Conservation (phyloP, 2,329 filamentous ascomycete genomes). For the Stagonosporopsis chrysanthemi region DNA sequence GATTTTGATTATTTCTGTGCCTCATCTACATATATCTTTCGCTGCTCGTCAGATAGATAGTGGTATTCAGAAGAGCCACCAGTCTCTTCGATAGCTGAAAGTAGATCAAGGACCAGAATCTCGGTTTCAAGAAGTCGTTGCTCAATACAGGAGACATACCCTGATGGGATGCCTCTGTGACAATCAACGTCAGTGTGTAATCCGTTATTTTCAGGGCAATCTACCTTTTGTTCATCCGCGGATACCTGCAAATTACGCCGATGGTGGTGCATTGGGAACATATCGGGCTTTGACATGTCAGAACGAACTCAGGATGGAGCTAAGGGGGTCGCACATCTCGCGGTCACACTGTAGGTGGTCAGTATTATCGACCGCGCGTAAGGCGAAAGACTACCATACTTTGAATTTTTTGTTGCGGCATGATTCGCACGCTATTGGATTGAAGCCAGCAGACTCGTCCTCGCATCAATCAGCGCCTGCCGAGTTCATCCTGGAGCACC, state of each 20-base stretch:
- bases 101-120: slow-evolving; percentile 28
- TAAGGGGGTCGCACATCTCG: slow-evolving; percentile 15
- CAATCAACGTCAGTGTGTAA: background rate
- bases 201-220: background rate
- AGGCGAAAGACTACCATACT: slow-evolving; percentile 17
- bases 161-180: slow-evolving; percentile 32
- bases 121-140: slow-evolving; percentile 34
- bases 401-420: slow-evolving; percentile 39
- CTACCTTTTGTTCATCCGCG: slow-evolving; percentile 32
- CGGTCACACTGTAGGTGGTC: slow-evolving; percentile 26
- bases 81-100: slow-evolving; percentile 24
- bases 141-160: slow-evolving; percentile 33
- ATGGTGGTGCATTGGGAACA: slow-evolving; percentile 29
- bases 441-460: slow-evolving; percentile 18
- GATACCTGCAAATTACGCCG: slow-evolving; percentile 26
- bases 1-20: slow-evolving; percentile 28
- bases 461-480: background rate
- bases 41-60: slow-evolving; percentile 17
- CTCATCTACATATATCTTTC: slow-evolving; percentile 15
- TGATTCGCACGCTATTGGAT: slow-evolving; percentile 36
- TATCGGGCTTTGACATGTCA: slow-evolving; percentile 13
- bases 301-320: background rate
- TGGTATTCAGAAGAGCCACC: slow-evolving; percentile 8
- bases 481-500: background rate
- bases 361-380: background rate